phyloP scores from a whole-genome alignment of 768 basidiomycete species.

The Mycena olivaceomarginata region DNA sequence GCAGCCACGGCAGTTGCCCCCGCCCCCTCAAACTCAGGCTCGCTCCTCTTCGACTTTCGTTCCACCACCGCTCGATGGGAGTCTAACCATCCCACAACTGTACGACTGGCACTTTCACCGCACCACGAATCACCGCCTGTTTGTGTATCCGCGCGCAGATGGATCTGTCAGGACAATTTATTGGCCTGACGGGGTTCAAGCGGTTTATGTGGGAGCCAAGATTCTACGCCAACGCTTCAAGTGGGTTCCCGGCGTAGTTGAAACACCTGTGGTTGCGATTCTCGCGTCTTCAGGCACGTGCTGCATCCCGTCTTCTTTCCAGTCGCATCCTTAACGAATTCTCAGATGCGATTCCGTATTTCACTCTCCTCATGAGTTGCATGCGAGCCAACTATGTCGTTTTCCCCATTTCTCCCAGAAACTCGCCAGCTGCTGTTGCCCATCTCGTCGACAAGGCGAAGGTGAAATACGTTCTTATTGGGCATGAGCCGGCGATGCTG shows the following conservation, averaged over 20 bases:
- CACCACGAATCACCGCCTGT: slow-evolving; percentile 24
- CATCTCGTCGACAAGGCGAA: slow-evolving; percentile 50
- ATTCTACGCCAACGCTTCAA: slow-evolving; percentile 31
- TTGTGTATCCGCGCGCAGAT: slow-evolving; percentile 21
- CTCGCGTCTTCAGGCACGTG: slow-evolving; percentile 32
- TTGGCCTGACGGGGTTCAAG: slow-evolving; percentile 36
- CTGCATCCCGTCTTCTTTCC: background rate
- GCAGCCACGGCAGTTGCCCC: slow-evolving; percentile 19
- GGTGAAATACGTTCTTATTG: slow-evolving; percentile 50
- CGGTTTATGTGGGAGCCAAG: slow-evolving; percentile 11
- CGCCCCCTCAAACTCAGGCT: slow-evolving; percentile 31
- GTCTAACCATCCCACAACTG: slow-evolving; percentile 17
- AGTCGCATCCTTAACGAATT: background rate
- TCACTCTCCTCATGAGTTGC: slow-evolving; percentile 54
- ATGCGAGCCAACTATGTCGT: slow-evolving; percentile 58
- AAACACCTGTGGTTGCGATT: slow-evolving; percentile 25
- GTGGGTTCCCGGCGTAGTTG: slow-evolving; percentile 9
- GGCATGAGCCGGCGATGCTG: slow-evolving; percentile 49
- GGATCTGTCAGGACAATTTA: slow-evolving; percentile 21
- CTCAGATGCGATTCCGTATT: slow-evolving; percentile 58
- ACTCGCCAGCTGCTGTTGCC: slow-evolving; percentile 64
- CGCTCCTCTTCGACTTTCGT: background rate
- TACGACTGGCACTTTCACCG: slow-evolving; percentile 39
- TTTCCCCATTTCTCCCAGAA: slow-evolving; percentile 62
- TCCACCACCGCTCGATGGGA: slow-evolving; percentile 34